A percentile compares a stretch with the other conserved stretches of the same genome.
Conservation (phyloP, 2,329 filamentous ascomycete species). For the Cercospora brassicicola region DNA sequence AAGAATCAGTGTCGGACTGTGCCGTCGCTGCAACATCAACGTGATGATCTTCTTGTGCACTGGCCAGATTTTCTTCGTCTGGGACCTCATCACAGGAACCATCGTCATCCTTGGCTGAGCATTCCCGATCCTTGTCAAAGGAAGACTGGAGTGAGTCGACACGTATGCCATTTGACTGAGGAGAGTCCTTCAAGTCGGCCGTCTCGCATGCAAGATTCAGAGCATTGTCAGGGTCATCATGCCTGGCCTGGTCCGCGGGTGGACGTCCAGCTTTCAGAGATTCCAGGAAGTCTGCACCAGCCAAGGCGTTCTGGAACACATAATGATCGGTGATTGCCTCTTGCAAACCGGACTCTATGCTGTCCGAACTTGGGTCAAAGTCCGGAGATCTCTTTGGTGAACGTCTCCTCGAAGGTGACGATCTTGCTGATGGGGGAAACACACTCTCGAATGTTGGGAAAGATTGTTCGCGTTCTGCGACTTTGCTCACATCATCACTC, state of each 20-base stretch:
- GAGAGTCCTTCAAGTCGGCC: background rate
- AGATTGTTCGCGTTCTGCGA: background rate
- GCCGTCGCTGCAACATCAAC: background rate
- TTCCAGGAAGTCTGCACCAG: conserved; percentile 14
- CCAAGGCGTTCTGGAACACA: conserved; percentile 24
- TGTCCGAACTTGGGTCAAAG: conserved; percentile 19
- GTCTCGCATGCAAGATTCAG: background rate
- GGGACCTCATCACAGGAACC: background rate
- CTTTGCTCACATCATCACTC: background rate
- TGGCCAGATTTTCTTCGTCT: background rate
- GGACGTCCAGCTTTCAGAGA: background rate
- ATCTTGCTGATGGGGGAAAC: background rate
- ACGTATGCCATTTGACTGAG: background rate
- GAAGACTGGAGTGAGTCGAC: background rate
- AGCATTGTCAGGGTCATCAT: background rate
- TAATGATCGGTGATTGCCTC: conserved; percentile 23
- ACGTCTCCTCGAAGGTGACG: conserved; percentile 1
- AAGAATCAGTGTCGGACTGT: background rate
- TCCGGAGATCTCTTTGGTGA: background rate
- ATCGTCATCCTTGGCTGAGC: background rate
- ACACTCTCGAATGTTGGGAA: conserved; percentile 4
- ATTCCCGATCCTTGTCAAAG: background rate
- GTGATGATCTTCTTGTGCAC: background rate
- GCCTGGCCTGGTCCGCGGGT: background rate
- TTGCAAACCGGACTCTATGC: conserved; percentile 20